Conservation (phyloP, 2,329 filamentous ascomycete genomes). For the Sporothrix pallida region DNA sequence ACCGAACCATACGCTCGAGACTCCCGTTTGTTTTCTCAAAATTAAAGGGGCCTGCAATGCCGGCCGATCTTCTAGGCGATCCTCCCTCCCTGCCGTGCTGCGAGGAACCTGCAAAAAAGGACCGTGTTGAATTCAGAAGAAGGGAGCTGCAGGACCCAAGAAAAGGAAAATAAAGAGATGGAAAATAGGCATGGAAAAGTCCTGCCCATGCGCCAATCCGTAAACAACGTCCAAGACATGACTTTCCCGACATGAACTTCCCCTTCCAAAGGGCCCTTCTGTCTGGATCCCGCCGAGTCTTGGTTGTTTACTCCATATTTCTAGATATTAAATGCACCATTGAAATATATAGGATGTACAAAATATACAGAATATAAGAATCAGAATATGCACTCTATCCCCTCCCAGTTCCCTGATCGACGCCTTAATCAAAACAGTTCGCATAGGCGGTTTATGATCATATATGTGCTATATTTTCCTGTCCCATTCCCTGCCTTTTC, state of each 20-base stretch:
- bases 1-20: background rate
- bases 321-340: too few relatives aligned
- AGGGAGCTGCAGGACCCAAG: constrained; percentile 18
- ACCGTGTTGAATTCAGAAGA: background rate
- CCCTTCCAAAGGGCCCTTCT: background rate
- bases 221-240: background rate
- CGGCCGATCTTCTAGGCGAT: constrained; percentile 23
- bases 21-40: constrained; percentile 4
- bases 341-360: too few relatives aligned
- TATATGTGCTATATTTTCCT: too few relatives aligned
- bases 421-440: background rate
- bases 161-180: background rate
- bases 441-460: background rate
- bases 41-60: constrained; percentile 22
- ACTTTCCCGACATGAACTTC: too few relatives aligned
- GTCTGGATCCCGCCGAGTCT: constrained; percentile 4
- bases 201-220: constrained; percentile 20
- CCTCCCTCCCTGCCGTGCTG: background rate
- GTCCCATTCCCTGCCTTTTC: background rate
- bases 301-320: background rate
- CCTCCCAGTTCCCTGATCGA: background rate
- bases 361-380: too few relatives aligned
- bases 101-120: background rate
- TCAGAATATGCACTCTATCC: background rate
- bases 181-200: background rate